Evolutionary conservation across 106 monocot species (phyloP).

Genomic region (Acorus gramineus): DNA sequence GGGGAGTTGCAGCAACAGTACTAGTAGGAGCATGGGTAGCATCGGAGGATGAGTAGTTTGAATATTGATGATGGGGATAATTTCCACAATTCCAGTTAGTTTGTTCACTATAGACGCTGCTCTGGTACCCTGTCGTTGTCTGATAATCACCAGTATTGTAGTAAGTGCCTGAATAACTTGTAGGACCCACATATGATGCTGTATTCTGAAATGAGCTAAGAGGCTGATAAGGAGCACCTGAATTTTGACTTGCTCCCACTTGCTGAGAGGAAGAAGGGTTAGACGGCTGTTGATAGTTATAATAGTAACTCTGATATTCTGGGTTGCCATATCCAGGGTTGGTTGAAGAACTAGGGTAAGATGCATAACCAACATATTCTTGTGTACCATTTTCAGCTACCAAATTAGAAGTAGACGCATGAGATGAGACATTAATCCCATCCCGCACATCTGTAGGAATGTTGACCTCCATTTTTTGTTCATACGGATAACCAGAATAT

Average conservation of each 20-base stretch:
- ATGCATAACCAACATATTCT: slow-evolving; percentile 44
- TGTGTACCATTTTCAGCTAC: slow-evolving; percentile 26
- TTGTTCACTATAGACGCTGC: slow-evolving; percentile 52
- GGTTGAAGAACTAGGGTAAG: slow-evolving; percentile 32
- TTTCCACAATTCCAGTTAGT: slow-evolving; percentile 24
- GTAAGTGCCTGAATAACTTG: slow-evolving; percentile 85
- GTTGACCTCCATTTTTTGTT: slow-evolving; percentile 35
- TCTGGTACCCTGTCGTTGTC: slow-evolving; percentile 60
- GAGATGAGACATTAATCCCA: slow-evolving; percentile 16
- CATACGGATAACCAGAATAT: slow-evolving; percentile 45
- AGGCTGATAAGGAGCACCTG: slow-evolving; percentile 97
- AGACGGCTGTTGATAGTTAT: slow-evolving; percentile 44
- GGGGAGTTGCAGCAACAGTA: slow-evolving; percentile 24
- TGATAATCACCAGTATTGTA: slow-evolving; percentile 97
- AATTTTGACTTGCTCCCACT: slow-evolving; percentile 67
- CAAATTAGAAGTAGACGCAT: slow-evolving; percentile 26
- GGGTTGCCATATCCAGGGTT: slow-evolving; percentile 31
- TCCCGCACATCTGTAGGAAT: slow-evolving; percentile 25
- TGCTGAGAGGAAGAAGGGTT: slow-evolving; percentile 67
- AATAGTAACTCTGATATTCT: slow-evolving; percentile 50
- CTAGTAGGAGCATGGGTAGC: slow-evolving; percentile 35
- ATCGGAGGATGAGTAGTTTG: slow-evolving; percentile 37
- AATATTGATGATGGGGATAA: slow-evolving; percentile 35
- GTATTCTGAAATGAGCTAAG: slow-evolving; percentile 99
- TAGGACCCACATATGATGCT: slow-evolving; percentile 49